Evolutionary conservation across 108 stramenopile species (phyloP).

Genomic region (Chaetoceros muelleri): DNA sequence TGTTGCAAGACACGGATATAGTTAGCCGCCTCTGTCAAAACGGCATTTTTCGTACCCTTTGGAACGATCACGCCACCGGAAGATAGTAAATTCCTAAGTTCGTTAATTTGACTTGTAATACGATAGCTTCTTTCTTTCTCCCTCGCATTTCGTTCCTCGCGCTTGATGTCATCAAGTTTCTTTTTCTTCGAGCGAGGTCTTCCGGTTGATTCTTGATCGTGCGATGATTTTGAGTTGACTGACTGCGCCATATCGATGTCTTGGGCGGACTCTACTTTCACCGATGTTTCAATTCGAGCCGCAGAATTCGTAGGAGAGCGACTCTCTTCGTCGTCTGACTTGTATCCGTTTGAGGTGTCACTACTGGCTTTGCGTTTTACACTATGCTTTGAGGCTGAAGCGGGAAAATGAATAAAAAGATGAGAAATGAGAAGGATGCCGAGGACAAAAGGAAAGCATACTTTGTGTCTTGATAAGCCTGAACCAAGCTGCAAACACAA

Average conservation of each 20-base stretch:
- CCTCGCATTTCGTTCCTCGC: conserved; percentile 78
- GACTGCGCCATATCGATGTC: background rate
- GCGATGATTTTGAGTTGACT: background rate
- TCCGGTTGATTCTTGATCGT: background rate
- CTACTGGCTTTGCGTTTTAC: background rate
- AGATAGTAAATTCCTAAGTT: conserved; percentile 57
- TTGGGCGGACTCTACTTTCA: too few relatives aligned
- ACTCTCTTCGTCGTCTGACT: background rate
- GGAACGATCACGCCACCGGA: conserved; percentile 81
- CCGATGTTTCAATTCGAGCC: too few relatives aligned
- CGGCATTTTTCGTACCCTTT: conserved; percentile 85
- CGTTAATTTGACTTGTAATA: conserved; percentile 75
- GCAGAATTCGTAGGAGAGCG: background rate
- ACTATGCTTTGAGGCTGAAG: background rate
- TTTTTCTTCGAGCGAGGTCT: conserved; percentile 22
- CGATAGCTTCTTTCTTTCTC: conserved; percentile 85
- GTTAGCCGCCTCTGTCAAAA: conserved; percentile 77
- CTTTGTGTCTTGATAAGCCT: too few relatives aligned
- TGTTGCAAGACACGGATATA: conserved; percentile 85
- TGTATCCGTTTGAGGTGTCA: background rate
- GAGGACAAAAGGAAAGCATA: too few relatives aligned
- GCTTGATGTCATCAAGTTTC: conserved; percentile 31
- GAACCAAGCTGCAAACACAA: too few relatives aligned
- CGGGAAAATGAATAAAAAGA: background rate
- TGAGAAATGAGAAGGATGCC: background rate